Conservation (phyloP, 352 stramenopile species). For the Globisporangium nunn region DNA sequence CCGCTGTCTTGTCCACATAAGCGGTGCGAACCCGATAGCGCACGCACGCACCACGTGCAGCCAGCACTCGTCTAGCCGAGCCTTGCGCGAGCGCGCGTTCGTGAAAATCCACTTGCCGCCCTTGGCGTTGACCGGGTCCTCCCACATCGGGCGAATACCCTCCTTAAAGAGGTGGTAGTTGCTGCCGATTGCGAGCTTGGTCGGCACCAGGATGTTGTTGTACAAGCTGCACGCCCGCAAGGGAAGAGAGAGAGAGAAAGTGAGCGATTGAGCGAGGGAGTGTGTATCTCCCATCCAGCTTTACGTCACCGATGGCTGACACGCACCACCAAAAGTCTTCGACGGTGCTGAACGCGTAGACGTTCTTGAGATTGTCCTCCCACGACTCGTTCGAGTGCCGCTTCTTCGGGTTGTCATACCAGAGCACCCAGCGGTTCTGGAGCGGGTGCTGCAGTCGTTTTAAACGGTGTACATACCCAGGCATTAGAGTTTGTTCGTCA, state of each 20-base stretch:
- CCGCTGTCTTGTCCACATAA: background rate
- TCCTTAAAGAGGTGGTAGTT: slow-evolving; percentile 99
- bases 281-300: no score
- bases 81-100: slow-evolving; percentile 90
- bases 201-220: slow-evolving; percentile 93
- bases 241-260: background rate
- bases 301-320: no score
- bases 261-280: no score
- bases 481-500: background rate
- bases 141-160: slow-evolving; percentile 96
- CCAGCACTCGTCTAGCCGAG: slow-evolving; percentile 94
- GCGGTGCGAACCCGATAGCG: background rate
- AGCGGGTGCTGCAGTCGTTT: slow-evolving; percentile 55
- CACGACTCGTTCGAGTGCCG: slow-evolving; percentile 80
- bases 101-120: slow-evolving; percentile 97
- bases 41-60: slow-evolving; percentile 82
- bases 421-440: slow-evolving; percentile 85
- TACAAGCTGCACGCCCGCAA: slow-evolving; percentile 50
- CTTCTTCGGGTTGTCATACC: slow-evolving; percentile 90
- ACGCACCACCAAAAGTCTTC: slow-evolving; percentile 95
- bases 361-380: slow-evolving; percentile 89
- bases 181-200: slow-evolving; percentile 84
- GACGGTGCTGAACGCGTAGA: slow-evolving; percentile 93
- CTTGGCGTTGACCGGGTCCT: slow-evolving; percentile 92
- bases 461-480: slow-evolving; percentile 4